A percentile compares a stretch with the other conserved stretches of the same genome.
These are phyloP conservation scores for Moniliophthora roreri DNA, from an alignment of 1,284 basidiomycete genomes.

Conservation along the genomic window DNA sequence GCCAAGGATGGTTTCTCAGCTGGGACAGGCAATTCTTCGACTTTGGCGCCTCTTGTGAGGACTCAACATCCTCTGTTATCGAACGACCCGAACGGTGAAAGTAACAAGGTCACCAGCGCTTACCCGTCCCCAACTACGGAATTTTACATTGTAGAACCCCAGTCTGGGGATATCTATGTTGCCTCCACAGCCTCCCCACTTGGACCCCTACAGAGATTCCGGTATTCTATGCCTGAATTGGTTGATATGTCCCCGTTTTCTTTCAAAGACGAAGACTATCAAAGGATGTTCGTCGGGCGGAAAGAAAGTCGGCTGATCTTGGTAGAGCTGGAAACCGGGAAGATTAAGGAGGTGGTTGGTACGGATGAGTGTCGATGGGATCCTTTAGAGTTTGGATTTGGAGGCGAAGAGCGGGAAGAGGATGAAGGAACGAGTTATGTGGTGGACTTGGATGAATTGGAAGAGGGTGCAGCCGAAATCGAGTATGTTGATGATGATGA, in stretches of 20 bases:
- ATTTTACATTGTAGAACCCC: slow-evolving; percentile 88
- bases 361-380: slow-evolving; percentile 73
- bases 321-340: slow-evolving; percentile 82
- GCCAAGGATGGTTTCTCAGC: slow-evolving; percentile 26
- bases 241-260: slow-evolving; percentile 87
- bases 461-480: slow-evolving; percentile 46
- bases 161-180: slow-evolving; percentile 87
- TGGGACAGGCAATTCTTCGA: slow-evolving; percentile 34
- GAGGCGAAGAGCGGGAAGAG: slow-evolving; percentile 19
- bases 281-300: slow-evolving; percentile 78
- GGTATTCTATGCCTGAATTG: slow-evolving; percentile 83
- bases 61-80: slow-evolving; percentile 23
- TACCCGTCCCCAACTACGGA: slow-evolving; percentile 63
- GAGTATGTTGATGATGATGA: slow-evolving; percentile 17
- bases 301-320: slow-evolving; percentile 83
- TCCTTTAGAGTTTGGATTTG: slow-evolving; percentile 52
- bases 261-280: slow-evolving; percentile 65
- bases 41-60: slow-evolving; percentile 69
- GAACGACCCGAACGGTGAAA: slow-evolving; percentile 56
- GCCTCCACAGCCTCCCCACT: slow-evolving; percentile 53
- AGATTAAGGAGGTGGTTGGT: slow-evolving; percentile 76
- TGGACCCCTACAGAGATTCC: slow-evolving; percentile 76
- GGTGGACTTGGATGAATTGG: slow-evolving; percentile 67
- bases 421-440: slow-evolving; percentile 36
- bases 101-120: neutral